Evolutionary conservation across 768 basidiomycete species (phyloP).

Genomic region (Boletus reticuloceps): DNA sequence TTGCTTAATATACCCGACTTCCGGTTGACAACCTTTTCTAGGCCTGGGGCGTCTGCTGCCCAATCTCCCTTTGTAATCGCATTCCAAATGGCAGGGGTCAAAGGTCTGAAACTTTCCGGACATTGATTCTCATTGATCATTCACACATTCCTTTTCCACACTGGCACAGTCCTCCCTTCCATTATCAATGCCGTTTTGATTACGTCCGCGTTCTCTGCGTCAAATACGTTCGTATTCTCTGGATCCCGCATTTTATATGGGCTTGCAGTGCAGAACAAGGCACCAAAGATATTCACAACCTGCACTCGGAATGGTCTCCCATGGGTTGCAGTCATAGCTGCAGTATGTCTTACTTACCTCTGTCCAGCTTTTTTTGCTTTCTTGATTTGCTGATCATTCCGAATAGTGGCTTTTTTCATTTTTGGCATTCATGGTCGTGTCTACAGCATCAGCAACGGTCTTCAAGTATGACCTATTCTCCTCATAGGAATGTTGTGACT

Average conservation of each 20-base stretch:
- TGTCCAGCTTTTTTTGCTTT: no score
- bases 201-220: conserved; percentile 70
- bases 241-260: conserved; percentile 45
- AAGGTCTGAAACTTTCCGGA: conserved; percentile 34
- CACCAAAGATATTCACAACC: conserved; percentile 47
- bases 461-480: conserved; percentile 14
- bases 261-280: conserved; percentile 48
- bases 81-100: conserved; percentile 67
- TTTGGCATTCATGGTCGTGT: conserved; percentile 65
- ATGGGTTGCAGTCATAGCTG: conserved; percentile 32
- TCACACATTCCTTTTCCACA: neutral
- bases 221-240: conserved; percentile 44
- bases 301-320: conserved; percentile 52
- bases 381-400: neutral
- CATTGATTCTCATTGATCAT: conserved; percentile 4
- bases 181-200: conserved; percentile 75
- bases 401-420: conserved; percentile 39
- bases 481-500: conserved; percentile 18
- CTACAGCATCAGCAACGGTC: conserved; percentile 44
- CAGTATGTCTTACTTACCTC: conserved; percentile 11
- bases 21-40: neutral
- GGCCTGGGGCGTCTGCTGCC: conserved; percentile 43
- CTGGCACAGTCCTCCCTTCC: conserved; percentile 55
- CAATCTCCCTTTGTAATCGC: conserved; percentile 86
- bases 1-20: neutral